Percentiles rank a stretch among this genome's conserved stretches.
These are phyloP conservation scores for Melaleuca alternifolia DNA, from an alignment of 345 rosid species.

Conservation along the genomic window DNA sequence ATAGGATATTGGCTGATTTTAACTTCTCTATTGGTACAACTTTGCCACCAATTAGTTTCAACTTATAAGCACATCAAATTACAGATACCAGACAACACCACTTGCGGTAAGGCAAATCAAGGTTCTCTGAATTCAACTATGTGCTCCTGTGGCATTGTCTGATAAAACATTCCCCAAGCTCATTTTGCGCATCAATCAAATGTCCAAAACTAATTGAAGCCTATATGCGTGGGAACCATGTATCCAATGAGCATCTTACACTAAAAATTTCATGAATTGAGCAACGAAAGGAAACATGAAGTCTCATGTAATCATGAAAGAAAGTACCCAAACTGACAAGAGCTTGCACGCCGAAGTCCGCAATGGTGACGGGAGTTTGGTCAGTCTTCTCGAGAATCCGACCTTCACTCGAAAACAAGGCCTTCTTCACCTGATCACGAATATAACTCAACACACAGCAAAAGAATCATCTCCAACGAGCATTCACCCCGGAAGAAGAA, in stretches of 20 bases:
- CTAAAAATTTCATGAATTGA: not conserved
- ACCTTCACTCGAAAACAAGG: conserved; percentile 31
- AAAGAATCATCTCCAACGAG: not conserved
- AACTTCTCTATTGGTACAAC: not conserved
- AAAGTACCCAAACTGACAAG: conserved; percentile 66
- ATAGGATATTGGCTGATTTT: not conserved
- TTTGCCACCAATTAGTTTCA: not conserved
- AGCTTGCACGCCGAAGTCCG: conserved; percentile 94
- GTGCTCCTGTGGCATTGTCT: not conserved
- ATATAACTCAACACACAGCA: not conserved
- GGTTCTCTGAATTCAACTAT: not conserved
- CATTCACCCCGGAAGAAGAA: not conserved
- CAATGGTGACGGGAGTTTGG: conserved; percentile 74
- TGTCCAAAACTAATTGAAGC: not conserved
- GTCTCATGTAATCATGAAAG: not conserved
- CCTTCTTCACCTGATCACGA: conserved; percentile 28
- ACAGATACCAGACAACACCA: not conserved
- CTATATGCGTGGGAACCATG: not conserved
- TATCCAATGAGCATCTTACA: not conserved
- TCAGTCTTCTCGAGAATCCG: conserved; percentile 67
- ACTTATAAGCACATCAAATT: not conserved
- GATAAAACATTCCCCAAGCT: not conserved
- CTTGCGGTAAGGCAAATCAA: not conserved
- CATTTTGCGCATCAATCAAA: fast-evolving
- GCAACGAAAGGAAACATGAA: not conserved